Conservation (phyloP, 208 protist genomes). For the Phytomonas sp. region DNA sequence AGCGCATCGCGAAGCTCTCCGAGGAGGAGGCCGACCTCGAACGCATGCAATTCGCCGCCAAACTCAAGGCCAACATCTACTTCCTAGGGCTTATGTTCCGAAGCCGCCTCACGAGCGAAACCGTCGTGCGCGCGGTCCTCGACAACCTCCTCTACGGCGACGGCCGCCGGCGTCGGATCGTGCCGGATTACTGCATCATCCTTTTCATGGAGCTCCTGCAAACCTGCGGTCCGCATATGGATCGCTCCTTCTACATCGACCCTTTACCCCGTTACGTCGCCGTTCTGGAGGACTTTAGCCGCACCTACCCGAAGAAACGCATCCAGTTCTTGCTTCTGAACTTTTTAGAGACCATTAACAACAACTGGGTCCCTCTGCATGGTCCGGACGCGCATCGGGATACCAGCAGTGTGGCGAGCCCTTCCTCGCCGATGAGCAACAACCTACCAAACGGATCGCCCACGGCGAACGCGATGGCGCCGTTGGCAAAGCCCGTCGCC, state of each 20-base stretch:
- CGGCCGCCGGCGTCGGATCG: conserved; percentile 43
- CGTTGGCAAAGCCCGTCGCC: not conserved
- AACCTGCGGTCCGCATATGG: conserved; percentile 55
- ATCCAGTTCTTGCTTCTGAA: conserved; percentile 77
- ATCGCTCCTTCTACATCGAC: conserved; percentile 28
- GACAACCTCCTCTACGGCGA: conserved; percentile 66
- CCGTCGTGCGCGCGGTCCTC: conserved; percentile 55
- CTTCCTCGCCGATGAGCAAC: not conserved
- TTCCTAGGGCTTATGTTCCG: conserved; percentile 77
- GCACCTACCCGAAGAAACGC: conserved; percentile 45
- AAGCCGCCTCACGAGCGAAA: conserved; percentile 40
- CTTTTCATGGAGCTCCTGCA: conserved; percentile 80
- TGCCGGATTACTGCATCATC: conserved; percentile 57
- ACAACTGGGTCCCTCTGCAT: conserved; percentile 70
- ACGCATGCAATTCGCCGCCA: conserved; percentile 50
- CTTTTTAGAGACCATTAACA: conserved; percentile 71
- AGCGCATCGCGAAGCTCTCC: conserved; percentile 30
- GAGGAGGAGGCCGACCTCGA: conserved; percentile 52
- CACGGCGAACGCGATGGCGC: conserved; percentile 7
- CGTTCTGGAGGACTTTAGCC: conserved; percentile 41
- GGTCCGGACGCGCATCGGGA: conserved; percentile 20
- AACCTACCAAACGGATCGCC: not conserved
- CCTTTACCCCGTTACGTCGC: conserved; percentile 31
- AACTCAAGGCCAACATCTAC: conserved; percentile 83
- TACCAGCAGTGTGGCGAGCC: conserved; percentile 2